These are phyloP conservation scores for Cercospora sp. DNA, from an alignment of 2,329 filamentous ascomycete genomes.

Conservation along the genomic window DNA sequence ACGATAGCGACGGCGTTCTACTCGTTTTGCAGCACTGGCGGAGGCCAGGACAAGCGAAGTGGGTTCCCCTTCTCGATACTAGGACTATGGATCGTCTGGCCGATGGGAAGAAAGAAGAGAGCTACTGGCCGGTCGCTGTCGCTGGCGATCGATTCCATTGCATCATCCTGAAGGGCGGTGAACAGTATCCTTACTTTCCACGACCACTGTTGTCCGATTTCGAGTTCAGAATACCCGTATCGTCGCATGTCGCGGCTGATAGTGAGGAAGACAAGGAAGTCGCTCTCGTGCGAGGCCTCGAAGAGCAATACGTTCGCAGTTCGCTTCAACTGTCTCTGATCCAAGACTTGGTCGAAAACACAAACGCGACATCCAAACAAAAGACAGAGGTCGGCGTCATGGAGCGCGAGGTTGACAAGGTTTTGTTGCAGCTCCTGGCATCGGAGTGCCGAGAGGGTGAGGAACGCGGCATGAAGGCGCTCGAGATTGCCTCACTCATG, in stretches of 20 bases:
- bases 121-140: slow-evolving; percentile 93
- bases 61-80: slow-evolving; percentile 92
- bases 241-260: slow-evolving; percentile 49
- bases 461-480: slow-evolving; percentile 87
- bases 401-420: slow-evolving; percentile 86
- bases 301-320: slow-evolving; percentile 78
- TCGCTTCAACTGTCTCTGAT: slow-evolving; percentile 72
- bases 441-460: slow-evolving; percentile 90
- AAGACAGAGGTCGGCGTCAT: slow-evolving; percentile 66
- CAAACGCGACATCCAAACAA: slow-evolving; percentile 64
- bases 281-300: slow-evolving; percentile 59
- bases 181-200: slow-evolving; percentile 90
- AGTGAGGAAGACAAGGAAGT: slow-evolving; percentile 45
- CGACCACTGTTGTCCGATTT: slow-evolving; percentile 89
- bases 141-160: slow-evolving; percentile 93
- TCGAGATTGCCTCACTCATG: slow-evolving; percentile 88
- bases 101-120: slow-evolving; percentile 80
- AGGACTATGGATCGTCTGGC: slow-evolving; percentile 77
- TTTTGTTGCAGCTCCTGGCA: slow-evolving; percentile 82
- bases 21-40: slow-evolving; percentile 91
- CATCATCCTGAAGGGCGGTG: slow-evolving; percentile 95
- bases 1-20: slow-evolving; percentile 87
- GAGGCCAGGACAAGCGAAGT: slow-evolving; percentile 76
- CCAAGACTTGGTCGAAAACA: slow-evolving; percentile 70
- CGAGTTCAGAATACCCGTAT: slow-evolving; percentile 81